A percentile compares a stretch with the other conserved stretches of the same genome.
Evolutionary conservation across 1,139 yeast genomes (phyloP).

Genomic region (Kurtzmaniella quercitrusa): DNA sequence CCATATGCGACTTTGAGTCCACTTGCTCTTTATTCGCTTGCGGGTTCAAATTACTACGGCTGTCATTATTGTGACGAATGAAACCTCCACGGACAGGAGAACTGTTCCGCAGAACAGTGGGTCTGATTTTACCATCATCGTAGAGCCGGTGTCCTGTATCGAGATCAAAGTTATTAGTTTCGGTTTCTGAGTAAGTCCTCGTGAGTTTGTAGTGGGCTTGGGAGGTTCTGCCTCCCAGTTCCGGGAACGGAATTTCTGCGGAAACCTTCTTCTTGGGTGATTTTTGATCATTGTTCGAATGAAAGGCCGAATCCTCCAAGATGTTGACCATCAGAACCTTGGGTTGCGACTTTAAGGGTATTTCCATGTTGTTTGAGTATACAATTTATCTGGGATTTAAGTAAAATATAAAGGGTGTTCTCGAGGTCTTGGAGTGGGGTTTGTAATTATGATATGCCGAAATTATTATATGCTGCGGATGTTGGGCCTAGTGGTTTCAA

Average conservation of each 20-base stretch:
- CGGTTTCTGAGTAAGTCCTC: conserved; percentile 55
- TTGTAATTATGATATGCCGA: neutral
- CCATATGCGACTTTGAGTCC: conserved; percentile 2
- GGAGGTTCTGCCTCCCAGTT: neutral
- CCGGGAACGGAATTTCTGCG: conserved; percentile 1
- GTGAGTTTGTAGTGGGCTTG: conserved; percentile 22
- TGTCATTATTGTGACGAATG: conserved; percentile 1
- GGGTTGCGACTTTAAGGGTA: conserved; percentile 42
- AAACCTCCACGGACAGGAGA: conserved; percentile 4
- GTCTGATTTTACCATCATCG: conserved; percentile 47
- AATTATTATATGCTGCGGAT: neutral
- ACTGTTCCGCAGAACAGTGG: conserved; percentile 16
- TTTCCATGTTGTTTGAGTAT: conserved; percentile 41
- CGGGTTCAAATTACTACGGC: neutral
- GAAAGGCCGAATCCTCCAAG: conserved; percentile 25
- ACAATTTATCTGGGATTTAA: neutral
- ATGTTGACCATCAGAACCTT: conserved; percentile 38
- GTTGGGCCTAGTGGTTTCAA: neutral
- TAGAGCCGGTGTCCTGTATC: conserved; percentile 48
- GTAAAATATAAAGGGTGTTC: neutral
- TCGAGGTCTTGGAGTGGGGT: too few relatives aligned
- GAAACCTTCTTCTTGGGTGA: neutral
- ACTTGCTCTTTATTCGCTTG: neutral
- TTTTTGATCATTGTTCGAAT: conserved; percentile 2
- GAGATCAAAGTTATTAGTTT: conserved; percentile 48